Conservation (phyloP, 1,284 basidiomycete genomes). For the Polyporus tsugae region DNA sequence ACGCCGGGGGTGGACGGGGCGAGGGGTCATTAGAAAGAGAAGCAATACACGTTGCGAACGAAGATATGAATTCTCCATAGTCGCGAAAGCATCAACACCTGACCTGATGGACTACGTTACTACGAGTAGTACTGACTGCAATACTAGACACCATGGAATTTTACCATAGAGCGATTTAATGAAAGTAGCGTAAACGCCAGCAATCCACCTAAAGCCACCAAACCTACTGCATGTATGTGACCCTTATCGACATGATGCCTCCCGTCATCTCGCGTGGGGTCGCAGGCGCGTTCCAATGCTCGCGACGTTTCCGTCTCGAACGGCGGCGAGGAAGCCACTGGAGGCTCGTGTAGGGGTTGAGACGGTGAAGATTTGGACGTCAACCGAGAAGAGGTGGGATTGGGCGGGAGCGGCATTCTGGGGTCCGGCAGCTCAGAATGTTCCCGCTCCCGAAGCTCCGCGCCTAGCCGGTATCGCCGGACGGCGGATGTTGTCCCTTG, state of each 20-base stretch:
- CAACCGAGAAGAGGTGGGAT: not conserved
- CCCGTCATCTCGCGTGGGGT: no score
- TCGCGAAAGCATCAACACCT: no score
- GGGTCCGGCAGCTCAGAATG: not conserved
- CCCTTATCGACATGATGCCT: not conserved
- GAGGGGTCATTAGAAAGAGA: no score
- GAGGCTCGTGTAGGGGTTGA: no score
- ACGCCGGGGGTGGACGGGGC: no score
- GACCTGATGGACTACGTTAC: no score
- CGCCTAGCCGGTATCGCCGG: not conserved
- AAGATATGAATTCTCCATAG: no score
- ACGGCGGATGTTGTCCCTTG: not conserved
- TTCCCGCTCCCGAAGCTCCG: not conserved
- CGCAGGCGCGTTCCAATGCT: not conserved
- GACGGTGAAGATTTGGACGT: no score
- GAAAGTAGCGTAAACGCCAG: not conserved
- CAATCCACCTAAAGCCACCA: not conserved
- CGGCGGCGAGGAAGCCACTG: not conserved
- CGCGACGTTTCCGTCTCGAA: not conserved
- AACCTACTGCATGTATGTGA: not conserved
- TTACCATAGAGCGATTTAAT: not conserved
- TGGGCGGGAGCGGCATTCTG: not conserved
- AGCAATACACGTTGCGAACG: no score
- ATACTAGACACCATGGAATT: no score
- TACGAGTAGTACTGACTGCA: no score